phyloP scores from a whole-genome alignment of 202 grass and related monocot genomes.

The Panicum hallii region DNA sequence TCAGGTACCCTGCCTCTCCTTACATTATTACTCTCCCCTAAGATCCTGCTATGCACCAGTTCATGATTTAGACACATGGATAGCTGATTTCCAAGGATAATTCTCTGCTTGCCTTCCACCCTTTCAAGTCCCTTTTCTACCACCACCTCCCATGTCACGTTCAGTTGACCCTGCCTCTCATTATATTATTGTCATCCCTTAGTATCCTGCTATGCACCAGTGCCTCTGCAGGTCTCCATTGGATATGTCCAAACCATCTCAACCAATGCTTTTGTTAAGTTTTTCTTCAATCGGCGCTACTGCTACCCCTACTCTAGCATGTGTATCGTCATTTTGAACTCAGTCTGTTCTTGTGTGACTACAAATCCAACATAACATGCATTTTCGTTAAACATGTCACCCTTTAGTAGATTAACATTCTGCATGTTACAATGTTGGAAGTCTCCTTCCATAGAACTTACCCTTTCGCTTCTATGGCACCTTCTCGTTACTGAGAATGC shows the following conservation, averaged over 20 bases:
- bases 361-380: neutral
- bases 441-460: neutral
- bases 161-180: neutral
- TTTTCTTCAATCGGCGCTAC: neutral
- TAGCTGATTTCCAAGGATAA: neutral
- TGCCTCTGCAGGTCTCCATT: neutral
- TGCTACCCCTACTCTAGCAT: neutral
- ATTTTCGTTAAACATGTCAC: neutral
- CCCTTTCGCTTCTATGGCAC: neutral
- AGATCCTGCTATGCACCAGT: neutral
- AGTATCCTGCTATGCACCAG: neutral
- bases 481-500: neutral
- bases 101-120: neutral
- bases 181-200: neutral
- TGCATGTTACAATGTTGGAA: neutral
- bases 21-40: neutral
- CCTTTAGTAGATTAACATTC: neutral
- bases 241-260: neutral
- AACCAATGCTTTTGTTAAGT: neutral
- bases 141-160: neutral
- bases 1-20: neutral
- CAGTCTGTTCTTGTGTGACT: neutral
- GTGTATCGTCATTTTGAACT: neutral
- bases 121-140: neutral
- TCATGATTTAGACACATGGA: neutral